Base-by-base conservation (phyloP, 805 yeast genomes). In the Suhomyces sp. region DNA sequence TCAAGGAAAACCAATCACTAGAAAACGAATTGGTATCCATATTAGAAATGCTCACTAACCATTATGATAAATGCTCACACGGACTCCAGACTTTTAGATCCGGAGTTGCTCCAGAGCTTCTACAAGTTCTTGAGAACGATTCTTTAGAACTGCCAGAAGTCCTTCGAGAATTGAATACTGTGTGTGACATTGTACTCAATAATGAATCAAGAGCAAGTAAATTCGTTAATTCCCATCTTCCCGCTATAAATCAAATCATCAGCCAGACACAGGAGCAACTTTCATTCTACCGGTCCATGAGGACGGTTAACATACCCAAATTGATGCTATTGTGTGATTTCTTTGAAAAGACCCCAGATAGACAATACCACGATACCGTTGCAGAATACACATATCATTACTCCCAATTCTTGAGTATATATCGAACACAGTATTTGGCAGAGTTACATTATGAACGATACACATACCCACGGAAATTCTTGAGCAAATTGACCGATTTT, bases 11-110 rank as follows among this genome's bases (percentile, higher is more conserved):
- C 41, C 48, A 59, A 11, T 63, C 67, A 2, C 51, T 78, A 31
- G 95, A 87, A 35, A 69, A 72, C 39, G 93, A 83, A 35, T 69
- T 87, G 58, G 95, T 86, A 1, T 70, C 74, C 2, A 65, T 83
- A 12, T 62, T 90, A 21, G 80, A 78, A 37, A 77, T 88, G 49
- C 63, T 88, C 30, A 82, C 95, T 8, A 77, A 76, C 35, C 96
- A 88, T 60, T 87, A 80, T 49, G 96, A 88, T 56, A 88, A 85
- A 52, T 84, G 95, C 46, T 47, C 63, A 9, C 61, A 74, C 41
- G 83, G 77, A 7, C 50, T 63, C 3, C 58, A 60, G 4, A 41
- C 65, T 5, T 58, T 72, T n/a, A 49, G 54, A 15, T 52, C 61
- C n/a, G 50, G 56, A 0, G 25, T n/a, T 7, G 14, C 39, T 34